Evolutionary conservation across 1,284 basidiomycete species (phyloP).

Genomic region (Tetrapyrgos nigripes): DNA sequence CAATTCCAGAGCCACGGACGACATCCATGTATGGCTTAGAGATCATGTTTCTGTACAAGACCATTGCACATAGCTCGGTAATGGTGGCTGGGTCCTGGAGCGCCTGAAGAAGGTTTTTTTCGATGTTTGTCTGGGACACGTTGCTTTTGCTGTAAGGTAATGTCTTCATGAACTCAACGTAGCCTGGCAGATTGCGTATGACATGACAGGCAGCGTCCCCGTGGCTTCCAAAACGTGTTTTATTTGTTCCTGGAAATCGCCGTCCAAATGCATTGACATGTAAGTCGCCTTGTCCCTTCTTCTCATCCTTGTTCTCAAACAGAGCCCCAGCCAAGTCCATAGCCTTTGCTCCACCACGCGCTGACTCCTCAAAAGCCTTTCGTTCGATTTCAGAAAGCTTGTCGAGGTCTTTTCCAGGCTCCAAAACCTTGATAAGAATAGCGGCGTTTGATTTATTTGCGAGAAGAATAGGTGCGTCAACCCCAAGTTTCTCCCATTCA

Average conservation of each 20-base stretch:
- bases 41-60: slow-evolving; percentile 27
- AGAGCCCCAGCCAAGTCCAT: slow-evolving; percentile 7
- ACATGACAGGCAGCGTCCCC: slow-evolving; percentile 5
- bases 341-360: slow-evolving; percentile 2
- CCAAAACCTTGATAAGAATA: not conserved
- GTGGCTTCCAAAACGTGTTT: slow-evolving; percentile 8
- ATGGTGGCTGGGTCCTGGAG: too few relatives aligned
- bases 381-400: not conserved
- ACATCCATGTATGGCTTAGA: slow-evolving; percentile 22
- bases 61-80: slow-evolving; percentile 31
- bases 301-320: slow-evolving; percentile 11
- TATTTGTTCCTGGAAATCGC: not conserved
- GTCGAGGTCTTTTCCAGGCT: slow-evolving; percentile 1
- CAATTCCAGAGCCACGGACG: slow-evolving; percentile 1
- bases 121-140: too few relatives aligned
- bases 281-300: slow-evolving; percentile 8
- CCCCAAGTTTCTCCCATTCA: slow-evolving; percentile 1
- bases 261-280: slow-evolving; percentile 3
- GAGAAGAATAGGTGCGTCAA: not conserved
- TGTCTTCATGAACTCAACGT: slow-evolving; percentile 22
- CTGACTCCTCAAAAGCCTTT: slow-evolving; percentile 1
- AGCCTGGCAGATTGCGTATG: slow-evolving; percentile 2
- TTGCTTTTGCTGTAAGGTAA: too few relatives aligned
- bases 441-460: slow-evolving; percentile 6
- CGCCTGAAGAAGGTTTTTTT: too few relatives aligned